A percentile compares a stretch with the other conserved stretches of the same genome.
Conservation (phyloP, 2,329 filamentous ascomycete species). For the Neocatenulostroma microsporum region DNA sequence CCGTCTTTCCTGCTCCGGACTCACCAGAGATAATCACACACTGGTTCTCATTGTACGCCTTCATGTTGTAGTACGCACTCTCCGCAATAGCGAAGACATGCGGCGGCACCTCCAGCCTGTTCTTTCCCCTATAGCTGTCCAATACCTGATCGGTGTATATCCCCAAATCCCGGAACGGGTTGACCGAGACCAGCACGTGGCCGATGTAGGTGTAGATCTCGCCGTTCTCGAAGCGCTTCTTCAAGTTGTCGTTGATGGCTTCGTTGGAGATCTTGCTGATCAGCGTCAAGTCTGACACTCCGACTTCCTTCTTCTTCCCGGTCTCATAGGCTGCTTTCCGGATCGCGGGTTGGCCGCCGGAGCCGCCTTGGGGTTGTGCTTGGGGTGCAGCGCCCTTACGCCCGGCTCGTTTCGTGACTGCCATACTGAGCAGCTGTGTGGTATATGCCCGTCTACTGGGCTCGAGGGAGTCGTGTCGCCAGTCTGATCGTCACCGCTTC, state of each 20-base stretch:
- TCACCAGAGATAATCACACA: conserved; percentile 99
- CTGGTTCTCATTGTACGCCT: conserved; percentile 97
- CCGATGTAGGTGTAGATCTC: conserved; percentile 99
- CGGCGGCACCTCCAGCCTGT: conserved; percentile 74
- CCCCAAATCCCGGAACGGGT: conserved; percentile 88
- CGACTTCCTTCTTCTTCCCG: conserved; percentile 98
- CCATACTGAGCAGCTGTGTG: conserved; percentile 24
- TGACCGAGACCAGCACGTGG: conserved; percentile 98
- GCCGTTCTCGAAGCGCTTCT: conserved; percentile 93
- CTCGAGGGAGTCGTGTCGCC: neutral
- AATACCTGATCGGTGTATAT: conserved; percentile 96
- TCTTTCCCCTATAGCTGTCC: conserved; percentile 92
- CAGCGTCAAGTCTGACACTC: conserved; percentile 92
- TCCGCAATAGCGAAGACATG: conserved; percentile 98
- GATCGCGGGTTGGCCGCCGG: conserved; percentile 57
- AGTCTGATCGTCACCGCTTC: neutral
- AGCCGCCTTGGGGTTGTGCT: conserved; percentile 33
- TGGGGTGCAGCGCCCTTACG: conserved; percentile 48
- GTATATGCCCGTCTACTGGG: neutral
- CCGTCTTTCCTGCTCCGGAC: conserved; percentile 95
- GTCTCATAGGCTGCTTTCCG: conserved; percentile 95
- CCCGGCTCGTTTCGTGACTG: conserved; percentile 51
- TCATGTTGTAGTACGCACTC: conserved; percentile 98
- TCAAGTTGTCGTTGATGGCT: conserved; percentile 97
- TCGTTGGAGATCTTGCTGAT: conserved; percentile 99